phyloP scores from a whole-genome alignment of 1,284 basidiomycete genomes.

The Austropuccinia psidii region DNA sequence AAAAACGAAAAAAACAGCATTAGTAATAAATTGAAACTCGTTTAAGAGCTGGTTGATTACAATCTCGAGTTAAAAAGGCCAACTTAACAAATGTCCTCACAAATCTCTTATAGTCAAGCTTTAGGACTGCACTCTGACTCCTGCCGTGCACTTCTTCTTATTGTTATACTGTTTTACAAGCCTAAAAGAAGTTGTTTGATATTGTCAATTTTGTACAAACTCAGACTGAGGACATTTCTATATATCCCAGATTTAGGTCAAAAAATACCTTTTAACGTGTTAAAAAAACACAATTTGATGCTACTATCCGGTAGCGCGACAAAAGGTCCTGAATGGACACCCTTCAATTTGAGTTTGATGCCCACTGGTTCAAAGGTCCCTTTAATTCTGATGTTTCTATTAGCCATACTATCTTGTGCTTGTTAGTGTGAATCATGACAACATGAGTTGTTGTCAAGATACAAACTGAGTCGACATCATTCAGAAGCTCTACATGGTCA shows the following conservation, averaged over 20 bases:
- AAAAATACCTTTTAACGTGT: constrained; percentile 50
- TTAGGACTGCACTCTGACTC: no score
- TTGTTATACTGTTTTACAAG: constrained; percentile 20
- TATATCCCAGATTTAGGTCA: no score
- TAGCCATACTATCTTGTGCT: constrained; percentile 83
- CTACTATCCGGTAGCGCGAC: constrained; percentile 53
- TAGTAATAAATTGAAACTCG: no score
- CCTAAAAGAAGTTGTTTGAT: constrained; percentile 7
- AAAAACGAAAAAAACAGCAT: no score
- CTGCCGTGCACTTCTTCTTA: constrained; percentile 20
- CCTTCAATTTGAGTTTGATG: constrained; percentile 66
- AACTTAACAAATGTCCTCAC: no score
- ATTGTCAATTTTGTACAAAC: no score
- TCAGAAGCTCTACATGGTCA: constrained; percentile 76
- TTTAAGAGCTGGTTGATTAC: no score
- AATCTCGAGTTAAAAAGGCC: no score
- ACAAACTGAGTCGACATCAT: constrained; percentile 67
- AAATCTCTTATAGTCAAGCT: no score
- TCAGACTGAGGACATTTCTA: no score
- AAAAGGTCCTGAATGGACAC: constrained; percentile 54
- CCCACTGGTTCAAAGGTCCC: constrained; percentile 81
- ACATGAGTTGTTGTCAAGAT: constrained; percentile 71
- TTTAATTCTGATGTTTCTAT: constrained; percentile 77
- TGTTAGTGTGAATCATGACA: constrained; percentile 76
- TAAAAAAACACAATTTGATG: constrained; percentile 55